phyloP scores from a whole-genome alignment of 345 rosid species.

The Toxicodendron radicans region DNA sequence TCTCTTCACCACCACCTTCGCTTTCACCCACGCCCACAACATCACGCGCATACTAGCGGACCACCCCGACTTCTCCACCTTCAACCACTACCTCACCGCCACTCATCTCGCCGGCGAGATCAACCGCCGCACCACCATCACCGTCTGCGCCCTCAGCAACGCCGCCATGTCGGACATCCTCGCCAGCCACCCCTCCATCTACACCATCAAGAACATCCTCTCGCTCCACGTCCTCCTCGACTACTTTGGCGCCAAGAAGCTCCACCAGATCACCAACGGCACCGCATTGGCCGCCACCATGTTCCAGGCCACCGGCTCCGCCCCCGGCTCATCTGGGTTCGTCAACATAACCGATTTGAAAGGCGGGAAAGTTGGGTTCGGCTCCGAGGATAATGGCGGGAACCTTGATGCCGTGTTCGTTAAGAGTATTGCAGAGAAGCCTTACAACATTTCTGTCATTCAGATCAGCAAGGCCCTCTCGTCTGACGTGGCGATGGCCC shows the following conservation, averaged over 20 bases:
- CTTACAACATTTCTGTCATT: constrained; percentile 87
- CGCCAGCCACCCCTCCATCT: constrained; percentile 55
- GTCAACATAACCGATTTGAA: constrained; percentile 82
- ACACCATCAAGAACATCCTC: constrained; percentile 80
- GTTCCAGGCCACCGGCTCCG: constrained; percentile 88
- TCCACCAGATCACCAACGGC: constrained; percentile 89
- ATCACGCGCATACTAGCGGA: constrained; percentile 63
- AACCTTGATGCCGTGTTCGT: constrained; percentile 51
- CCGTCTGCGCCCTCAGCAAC: constrained; percentile 84
- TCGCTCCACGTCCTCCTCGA: constrained; percentile 90
- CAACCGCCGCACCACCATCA: constrained; percentile 80
- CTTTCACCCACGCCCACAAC: constrained; percentile 58
- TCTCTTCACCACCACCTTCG: constrained; percentile 21
- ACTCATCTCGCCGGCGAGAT: constrained; percentile 91
- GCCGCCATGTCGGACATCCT: constrained; percentile 70
- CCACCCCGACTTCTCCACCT: constrained; percentile 79
- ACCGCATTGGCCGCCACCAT: constrained; percentile 88
- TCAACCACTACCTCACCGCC: constrained; percentile 73
- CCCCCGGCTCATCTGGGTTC: constrained; percentile 79
- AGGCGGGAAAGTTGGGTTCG: constrained; percentile 88
- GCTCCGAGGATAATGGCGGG: constrained; percentile 61
- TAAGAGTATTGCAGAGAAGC: constrained; percentile 72
- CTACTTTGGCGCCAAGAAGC: constrained; percentile 87
- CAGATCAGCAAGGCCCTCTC: constrained; percentile 78
- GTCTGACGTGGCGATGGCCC: constrained; percentile 77